phyloP scores from a whole-genome alignment of 2,329 filamentous ascomycete genomes.

The Capronia americana region DNA sequence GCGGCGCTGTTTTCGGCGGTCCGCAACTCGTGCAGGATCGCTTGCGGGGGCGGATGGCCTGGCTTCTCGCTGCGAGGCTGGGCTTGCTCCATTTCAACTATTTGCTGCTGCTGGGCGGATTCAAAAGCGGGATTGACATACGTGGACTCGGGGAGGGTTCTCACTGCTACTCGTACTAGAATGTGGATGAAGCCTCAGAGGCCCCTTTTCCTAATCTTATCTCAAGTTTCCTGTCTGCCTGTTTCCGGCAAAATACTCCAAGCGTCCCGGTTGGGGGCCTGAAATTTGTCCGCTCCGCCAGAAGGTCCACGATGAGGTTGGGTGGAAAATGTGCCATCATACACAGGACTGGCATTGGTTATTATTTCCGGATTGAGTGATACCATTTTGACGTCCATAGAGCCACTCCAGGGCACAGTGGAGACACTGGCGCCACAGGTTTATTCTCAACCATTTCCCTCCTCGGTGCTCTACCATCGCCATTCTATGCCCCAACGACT shows the following conservation, averaged over 20 bases:
- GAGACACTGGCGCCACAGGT: too few relatives aligned
- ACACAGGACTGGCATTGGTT: too few relatives aligned
- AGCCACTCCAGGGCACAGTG: too few relatives aligned
- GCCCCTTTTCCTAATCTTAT: neutral
- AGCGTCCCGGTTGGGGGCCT: neutral
- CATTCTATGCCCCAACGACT: too few relatives aligned
- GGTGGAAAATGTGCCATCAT: too few relatives aligned
- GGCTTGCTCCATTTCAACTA: constrained; percentile 19
- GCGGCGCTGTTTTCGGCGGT: constrained; percentile 46
- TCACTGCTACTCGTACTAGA: neutral
- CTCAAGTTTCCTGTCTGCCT: neutral
- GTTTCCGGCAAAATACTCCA: neutral
- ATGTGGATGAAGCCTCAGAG: neutral
- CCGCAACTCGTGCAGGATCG: constrained; percentile 32
- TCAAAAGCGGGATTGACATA: neutral
- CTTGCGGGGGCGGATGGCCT: constrained; percentile 14
- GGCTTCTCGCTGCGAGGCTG: constrained; percentile 16
- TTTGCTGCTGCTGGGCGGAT: neutral
- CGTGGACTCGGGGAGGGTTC: neutral
- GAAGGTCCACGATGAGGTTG: neutral
- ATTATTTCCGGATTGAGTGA: too few relatives aligned
- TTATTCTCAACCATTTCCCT: too few relatives aligned
- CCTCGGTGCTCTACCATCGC: too few relatives aligned
- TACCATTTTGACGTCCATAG: too few relatives aligned
- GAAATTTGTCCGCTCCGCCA: neutral